Conservation (phyloP, 768 basidiomycete genomes). For the Porpolomopsis calyptriformis region DNA sequence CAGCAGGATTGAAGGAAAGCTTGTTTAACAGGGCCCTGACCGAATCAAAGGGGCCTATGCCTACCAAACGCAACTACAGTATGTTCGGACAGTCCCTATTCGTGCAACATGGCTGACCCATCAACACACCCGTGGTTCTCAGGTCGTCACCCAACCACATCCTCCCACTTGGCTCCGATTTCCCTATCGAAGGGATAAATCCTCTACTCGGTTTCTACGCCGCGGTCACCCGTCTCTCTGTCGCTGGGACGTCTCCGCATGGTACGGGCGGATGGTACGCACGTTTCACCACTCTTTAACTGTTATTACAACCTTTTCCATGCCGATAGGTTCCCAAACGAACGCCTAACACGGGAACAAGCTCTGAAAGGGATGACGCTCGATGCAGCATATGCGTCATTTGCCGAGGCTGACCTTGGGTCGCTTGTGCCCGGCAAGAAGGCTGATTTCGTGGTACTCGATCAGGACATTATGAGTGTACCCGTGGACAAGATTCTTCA, state of each 20-base stretch:
- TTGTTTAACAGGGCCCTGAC: conserved; percentile 48
- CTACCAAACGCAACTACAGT: conserved; percentile 71
- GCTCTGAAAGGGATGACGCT: conserved; percentile 87
- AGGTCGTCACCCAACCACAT: conserved; percentile 43
- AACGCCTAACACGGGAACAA: conserved; percentile 70
- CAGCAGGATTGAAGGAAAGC: background rate
- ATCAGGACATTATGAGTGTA: conserved; percentile 68
- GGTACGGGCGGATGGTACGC: conserved; percentile 74
- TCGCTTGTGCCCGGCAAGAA: conserved; percentile 68
- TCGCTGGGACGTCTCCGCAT: conserved; percentile 69
- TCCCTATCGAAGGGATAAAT: conserved; percentile 87
- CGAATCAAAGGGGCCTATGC: conserved; percentile 86
- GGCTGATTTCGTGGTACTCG: conserved; percentile 81
- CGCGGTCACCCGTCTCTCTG: conserved; percentile 62
- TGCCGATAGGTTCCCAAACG: conserved; percentile 54
- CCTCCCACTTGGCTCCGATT: conserved; percentile 84
- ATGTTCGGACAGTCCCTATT: conserved; percentile 18
- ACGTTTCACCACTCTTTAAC: conserved; percentile 1
- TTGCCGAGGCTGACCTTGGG: conserved; percentile 60
- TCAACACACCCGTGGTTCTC: too few relatives aligned
- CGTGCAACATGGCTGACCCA: too few relatives aligned
- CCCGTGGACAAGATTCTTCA: conserved; percentile 39
- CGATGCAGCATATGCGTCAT: conserved; percentile 82
- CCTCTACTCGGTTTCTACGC: conserved; percentile 88
- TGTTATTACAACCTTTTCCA: too few relatives aligned